These are phyloP conservation scores for Luffa aegyptiaca DNA, from an alignment of 306 rosid species.

Conservation along the genomic window DNA sequence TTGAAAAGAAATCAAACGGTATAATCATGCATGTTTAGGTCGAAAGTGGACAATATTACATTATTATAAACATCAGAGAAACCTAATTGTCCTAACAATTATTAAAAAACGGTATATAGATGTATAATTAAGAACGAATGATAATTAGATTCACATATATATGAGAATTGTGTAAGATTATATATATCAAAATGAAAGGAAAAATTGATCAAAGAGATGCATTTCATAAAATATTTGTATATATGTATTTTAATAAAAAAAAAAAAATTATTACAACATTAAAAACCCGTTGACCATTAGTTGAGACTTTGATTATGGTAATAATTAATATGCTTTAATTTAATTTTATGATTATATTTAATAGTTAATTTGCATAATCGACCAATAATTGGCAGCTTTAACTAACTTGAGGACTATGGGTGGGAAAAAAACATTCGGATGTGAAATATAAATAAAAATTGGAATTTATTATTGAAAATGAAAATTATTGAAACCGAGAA, in stretches of 20 bases:
- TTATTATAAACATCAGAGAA: background rate
- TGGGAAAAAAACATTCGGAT: background rate
- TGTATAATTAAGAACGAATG: background rate
- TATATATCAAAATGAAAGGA: background rate
- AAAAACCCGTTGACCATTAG: no score
- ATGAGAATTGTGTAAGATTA: background rate
- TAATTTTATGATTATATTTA: background rate
- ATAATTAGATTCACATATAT: no score
- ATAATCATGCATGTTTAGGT: background rate
- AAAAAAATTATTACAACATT: no score
- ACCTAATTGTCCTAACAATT: background rate
- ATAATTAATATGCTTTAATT: background rate
- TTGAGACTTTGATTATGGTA: no score
- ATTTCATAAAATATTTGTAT: no score
- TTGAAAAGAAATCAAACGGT: background rate
- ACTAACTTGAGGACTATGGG: background rate
- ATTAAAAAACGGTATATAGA: background rate
- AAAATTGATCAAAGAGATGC: background rate
- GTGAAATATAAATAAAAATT: background rate
- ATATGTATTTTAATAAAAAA: no score
- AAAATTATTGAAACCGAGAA: background rate
- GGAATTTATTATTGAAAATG: background rate
- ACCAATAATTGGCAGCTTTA: background rate
- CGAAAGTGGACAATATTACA: background rate
- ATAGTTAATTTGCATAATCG: background rate